Base-by-base conservation (phyloP, 805 yeast genomes). In the Wickerhamomyces hampshirensis region DNA sequence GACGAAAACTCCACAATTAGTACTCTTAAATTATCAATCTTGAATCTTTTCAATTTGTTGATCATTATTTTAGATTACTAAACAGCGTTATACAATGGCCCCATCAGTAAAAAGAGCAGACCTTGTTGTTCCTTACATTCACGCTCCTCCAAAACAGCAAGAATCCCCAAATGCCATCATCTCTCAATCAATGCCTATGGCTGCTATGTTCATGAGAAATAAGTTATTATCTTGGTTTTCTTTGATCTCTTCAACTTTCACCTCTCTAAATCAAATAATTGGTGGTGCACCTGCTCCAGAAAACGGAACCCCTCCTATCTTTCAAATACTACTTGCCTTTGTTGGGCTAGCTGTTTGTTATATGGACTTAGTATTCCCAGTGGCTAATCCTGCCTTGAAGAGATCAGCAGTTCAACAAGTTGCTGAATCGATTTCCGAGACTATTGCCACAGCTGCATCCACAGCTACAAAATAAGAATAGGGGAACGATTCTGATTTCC, bases 101-200 rank as follows among this genome's bases (percentile, higher is more conserved):
- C 56, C 58, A 34, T 31, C 53, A 44, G 56, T 61, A 16, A 59
- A 51, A 37, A 59, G 68, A 44, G 54, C 55, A 23, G 70, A 65
- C 40, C 53, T 64, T 11, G 53, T 57, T 21, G 65, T 60, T 23
- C 52, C 55, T 53, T 73, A 72, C 60, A 52, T 52, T 36, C 80
- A 73, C 49, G 52, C 55, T n/a, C 68, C 73, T 34, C 71, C 75
- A 26, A 69, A 69, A 44, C 62, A 69, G 18, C 62, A 73, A 21
- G 48, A 63, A n/a, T 69, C 69, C 41, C 63, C 70, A 6, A 54
- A 71, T 1, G 63, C 39, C 19, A 63, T 72, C 57, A 61, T 73
- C 31, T 58, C 73, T 28, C 83, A 73, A 55, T 65, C 80, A 13
- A 69, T 77, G 61, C 83, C 84, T 23, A 73, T 77, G 80, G 79